Conservation (phyloP, 139 green algal genomes). For the Spirogloea muscicola region DNA sequence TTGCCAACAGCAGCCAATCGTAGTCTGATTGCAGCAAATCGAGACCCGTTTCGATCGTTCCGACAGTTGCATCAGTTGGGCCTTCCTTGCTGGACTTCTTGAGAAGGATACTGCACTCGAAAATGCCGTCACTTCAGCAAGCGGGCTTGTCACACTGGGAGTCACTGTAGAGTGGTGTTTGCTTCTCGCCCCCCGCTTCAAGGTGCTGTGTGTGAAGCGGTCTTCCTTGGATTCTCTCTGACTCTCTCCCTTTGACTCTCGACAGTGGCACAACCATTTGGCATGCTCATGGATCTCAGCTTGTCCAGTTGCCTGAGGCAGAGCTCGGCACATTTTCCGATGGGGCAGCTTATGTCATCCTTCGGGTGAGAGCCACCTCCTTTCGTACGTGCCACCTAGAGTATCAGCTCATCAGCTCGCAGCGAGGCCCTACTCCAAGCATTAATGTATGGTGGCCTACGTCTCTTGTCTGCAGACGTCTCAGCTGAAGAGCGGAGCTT, state of each 20-base stretch:
- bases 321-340: constrained; percentile 39
- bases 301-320: constrained; percentile 8
- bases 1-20: constrained; percentile 26
- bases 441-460: background rate
- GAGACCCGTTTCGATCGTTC: background rate
- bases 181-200: background rate
- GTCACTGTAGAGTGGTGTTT: background rate
- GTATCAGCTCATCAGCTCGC: background rate
- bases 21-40: constrained; percentile 5
- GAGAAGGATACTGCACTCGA: background rate
- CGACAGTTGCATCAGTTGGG: background rate
- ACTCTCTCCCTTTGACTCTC: background rate
- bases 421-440: background rate
- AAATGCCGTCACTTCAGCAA: background rate
- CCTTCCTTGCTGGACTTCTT: background rate
- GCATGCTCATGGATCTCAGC: constrained; percentile 12
- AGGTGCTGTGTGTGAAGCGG: background rate
- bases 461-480: background rate
- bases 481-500: background rate
- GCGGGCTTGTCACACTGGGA: too few relatives aligned
- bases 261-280: constrained; percentile 35
- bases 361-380: constrained; percentile 26
- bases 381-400: constrained; percentile 3
- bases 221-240: constrained; percentile 1
- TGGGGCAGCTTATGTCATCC: constrained; percentile 39